Percentiles rank a stretch among this genome's conserved stretches.
Conservation (phyloP, 768 basidiomycete species). For the Phylloporus rhodoxanthus region DNA sequence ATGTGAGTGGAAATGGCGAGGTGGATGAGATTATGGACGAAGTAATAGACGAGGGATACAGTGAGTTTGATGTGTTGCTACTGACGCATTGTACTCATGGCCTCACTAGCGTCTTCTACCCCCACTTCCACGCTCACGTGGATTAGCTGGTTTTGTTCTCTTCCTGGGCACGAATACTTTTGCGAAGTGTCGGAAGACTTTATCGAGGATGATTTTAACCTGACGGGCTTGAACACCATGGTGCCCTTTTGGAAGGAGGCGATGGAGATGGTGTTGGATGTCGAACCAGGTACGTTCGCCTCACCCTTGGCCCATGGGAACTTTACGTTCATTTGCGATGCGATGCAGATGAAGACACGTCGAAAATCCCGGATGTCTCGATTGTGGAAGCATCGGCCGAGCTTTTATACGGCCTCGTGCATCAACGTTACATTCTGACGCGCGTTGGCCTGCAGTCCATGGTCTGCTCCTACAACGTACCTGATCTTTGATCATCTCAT, state of each 20-base stretch:
- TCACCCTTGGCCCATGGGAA: slow-evolving; percentile 10
- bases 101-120: slow-evolving; percentile 68
- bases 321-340: slow-evolving; percentile 8
- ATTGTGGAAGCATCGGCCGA: slow-evolving; percentile 98
- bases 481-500: slow-evolving; percentile 17
- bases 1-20: slow-evolving; percentile 49
- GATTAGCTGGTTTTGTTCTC: slow-evolving; percentile 95
- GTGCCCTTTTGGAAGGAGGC: slow-evolving; percentile 99
- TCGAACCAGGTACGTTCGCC: slow-evolving; percentile 81
- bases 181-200: slow-evolving; percentile 98
- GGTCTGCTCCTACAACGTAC: slow-evolving; percentile 43
- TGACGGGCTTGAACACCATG: slow-evolving; percentile 91
- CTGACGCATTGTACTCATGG: slow-evolving; percentile 15
- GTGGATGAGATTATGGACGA: slow-evolving; percentile 80
- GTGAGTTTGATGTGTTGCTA: slow-evolving; percentile 43
- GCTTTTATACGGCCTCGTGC: slow-evolving; percentile 93
- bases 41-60: slow-evolving; percentile 63
- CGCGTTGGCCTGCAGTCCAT: slow-evolving; percentile 90
- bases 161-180: slow-evolving; percentile 96
- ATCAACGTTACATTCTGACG: slow-evolving; percentile 95
- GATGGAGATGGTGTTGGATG: slow-evolving; percentile 99
- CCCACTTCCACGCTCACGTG: slow-evolving; percentile 89
- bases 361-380: slow-evolving; percentile 95
- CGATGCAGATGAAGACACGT: slow-evolving; percentile 75
- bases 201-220: slow-evolving; percentile 98